A percentile compares a stretch with the other conserved stretches of the same genome.
Evolutionary conservation across 2,329 filamentous ascomycete species (phyloP).

Genomic region (Cercospora zeae-maydis): DNA sequence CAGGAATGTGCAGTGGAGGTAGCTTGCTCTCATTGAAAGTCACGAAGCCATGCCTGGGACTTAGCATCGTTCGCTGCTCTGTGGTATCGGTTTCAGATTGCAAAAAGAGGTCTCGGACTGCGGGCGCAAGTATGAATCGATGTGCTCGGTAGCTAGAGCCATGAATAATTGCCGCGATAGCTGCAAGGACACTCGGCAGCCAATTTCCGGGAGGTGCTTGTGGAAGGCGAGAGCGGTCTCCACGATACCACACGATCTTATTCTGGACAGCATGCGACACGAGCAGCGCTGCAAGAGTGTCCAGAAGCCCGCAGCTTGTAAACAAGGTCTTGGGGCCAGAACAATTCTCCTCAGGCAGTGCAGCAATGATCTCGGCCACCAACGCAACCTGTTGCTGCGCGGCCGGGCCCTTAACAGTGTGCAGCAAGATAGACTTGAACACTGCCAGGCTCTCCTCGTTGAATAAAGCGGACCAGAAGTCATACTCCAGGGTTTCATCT

Average conservation of each 20-base stretch:
- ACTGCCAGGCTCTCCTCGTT: slow-evolving; percentile 57
- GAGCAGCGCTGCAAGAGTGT: slow-evolving; percentile 71
- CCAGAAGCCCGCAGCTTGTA: slow-evolving; percentile 68
- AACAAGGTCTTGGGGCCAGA: slow-evolving; percentile 64
- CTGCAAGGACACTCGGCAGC: slow-evolving; percentile 69
- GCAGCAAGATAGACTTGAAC: slow-evolving; percentile 63
- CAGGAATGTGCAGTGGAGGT: slow-evolving; percentile 42
- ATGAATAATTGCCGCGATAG: slow-evolving; percentile 70
- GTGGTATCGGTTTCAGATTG: slow-evolving; percentile 19
- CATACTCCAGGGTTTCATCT: slow-evolving; percentile 13
- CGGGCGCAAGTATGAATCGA: slow-evolving; percentile 49
- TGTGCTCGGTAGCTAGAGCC: slow-evolving; percentile 76
- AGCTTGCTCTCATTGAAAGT: slow-evolving; percentile 26
- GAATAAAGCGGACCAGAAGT: slow-evolving; percentile 53
- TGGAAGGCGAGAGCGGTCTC: slow-evolving; percentile 32
- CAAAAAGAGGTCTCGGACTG: slow-evolving; percentile 40
- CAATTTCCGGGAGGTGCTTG: slow-evolving; percentile 56
- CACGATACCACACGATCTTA: slow-evolving; percentile 28
- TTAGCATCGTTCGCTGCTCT: slow-evolving; percentile 27
- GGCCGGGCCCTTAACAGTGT: slow-evolving; percentile 51
- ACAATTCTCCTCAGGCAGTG: slow-evolving; percentile 58
- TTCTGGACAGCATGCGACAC: slow-evolving; percentile 54
- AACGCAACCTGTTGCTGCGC: slow-evolving; percentile 61
- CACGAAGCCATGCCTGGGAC: slow-evolving; percentile 28
- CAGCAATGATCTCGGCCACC: slow-evolving; percentile 56